Conservation (phyloP, 495 filamentous ascomycete species). For the Xylaria curta region DNA sequence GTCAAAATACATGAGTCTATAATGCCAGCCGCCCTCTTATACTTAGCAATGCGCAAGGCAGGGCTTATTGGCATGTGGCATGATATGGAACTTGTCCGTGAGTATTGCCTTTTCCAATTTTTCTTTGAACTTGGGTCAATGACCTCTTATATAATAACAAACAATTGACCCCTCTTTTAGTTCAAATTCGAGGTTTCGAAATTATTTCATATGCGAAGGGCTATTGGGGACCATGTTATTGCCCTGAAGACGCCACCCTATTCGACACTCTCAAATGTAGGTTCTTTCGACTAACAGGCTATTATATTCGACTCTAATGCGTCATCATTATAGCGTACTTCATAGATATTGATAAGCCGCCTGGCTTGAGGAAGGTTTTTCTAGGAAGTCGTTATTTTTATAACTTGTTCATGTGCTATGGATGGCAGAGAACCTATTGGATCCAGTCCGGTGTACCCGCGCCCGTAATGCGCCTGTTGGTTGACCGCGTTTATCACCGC, state of each 20-base stretch:
- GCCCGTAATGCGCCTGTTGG: not conserved
- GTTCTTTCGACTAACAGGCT: not conserved
- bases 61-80: not conserved
- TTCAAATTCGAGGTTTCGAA: not conserved
- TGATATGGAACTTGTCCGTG: conserved; percentile 22
- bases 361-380: not conserved
- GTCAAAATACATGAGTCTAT: conserved; percentile 9
- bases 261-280: not conserved
- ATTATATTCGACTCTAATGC: not conserved
- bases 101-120: not conserved
- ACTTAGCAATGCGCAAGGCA: conserved; percentile 1
- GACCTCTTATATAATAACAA: not conserved
- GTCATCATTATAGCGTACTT: not conserved
- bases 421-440: not conserved
- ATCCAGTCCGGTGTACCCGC: not conserved
- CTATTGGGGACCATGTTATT: not conserved
- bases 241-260: not conserved
- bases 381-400: not conserved
- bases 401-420: not conserved
- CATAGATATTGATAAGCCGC: not conserved
- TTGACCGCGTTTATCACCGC: not conserved
- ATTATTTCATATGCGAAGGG: not conserved
- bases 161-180: not conserved
- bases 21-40: conserved; percentile 16
- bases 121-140: not conserved